Conservation (phyloP, 1,139 yeast genomes). For the Hyphopichia burtonii region DNA sequence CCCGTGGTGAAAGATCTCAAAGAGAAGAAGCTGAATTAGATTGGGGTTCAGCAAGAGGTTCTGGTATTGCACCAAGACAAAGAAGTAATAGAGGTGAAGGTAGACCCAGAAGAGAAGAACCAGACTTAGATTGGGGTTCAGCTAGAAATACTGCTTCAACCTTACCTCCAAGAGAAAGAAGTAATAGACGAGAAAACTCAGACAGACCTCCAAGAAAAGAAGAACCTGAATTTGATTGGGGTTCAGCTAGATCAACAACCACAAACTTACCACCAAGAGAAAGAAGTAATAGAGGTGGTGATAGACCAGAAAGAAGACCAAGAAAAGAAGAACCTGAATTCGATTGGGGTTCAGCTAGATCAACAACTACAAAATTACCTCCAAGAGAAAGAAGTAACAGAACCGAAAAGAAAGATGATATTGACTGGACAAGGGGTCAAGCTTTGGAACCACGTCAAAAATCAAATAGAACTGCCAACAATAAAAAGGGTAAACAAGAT, state of each 20-base stretch:
- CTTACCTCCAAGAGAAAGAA: conserved; percentile 32
- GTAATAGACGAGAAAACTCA: conserved; percentile 12
- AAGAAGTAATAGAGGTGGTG: conserved; percentile 13
- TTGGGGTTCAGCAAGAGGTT: conserved; percentile 33
- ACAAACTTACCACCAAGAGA: conserved; percentile 29
- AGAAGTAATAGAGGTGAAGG: conserved; percentile 28
- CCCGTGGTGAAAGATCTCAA: conserved; percentile 26
- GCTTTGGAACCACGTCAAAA: conserved; percentile 23
- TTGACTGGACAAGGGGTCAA: conserved; percentile 33
- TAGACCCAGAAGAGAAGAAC: conserved; percentile 26
- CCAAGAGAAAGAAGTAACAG: conserved; percentile 34
- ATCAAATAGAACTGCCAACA: conserved; percentile 14
- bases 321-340: conserved; percentile 51
- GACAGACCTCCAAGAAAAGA: conserved; percentile 22
- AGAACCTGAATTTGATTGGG: conserved; percentile 40
- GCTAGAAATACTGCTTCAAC: conserved; percentile 41
- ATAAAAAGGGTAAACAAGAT: conserved; percentile 13
- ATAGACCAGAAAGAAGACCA: conserved; percentile 36
- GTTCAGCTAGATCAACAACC: conserved; percentile 26
- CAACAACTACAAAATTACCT: conserved; percentile 29
- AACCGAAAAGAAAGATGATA: conserved; percentile 23
- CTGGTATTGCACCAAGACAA: conserved; percentile 40
- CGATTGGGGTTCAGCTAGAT: conserved; percentile 63
- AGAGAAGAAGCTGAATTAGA: conserved; percentile 15
- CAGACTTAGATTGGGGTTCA: conserved; percentile 57